phyloP scores from a whole-genome alignment of 352 stramenopile species.

The Elongisporangium senticosum region DNA sequence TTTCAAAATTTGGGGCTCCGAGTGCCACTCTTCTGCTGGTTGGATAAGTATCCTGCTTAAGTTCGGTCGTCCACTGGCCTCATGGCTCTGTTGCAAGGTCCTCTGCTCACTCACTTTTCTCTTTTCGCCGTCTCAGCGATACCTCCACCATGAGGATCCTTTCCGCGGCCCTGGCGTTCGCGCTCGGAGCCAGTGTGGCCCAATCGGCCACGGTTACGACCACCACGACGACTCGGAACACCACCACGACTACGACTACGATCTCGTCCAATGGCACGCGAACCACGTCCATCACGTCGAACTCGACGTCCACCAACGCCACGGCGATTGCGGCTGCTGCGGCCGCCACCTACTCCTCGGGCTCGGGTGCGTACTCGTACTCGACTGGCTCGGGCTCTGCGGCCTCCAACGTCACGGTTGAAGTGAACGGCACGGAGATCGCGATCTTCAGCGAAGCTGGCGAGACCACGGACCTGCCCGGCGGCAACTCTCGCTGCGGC shows the following conservation, averaged over 20 bases:
- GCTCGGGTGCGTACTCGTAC: background rate
- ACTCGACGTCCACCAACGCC: background rate
- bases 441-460: constrained; percentile 30
- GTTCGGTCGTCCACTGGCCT: background rate
- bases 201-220: constrained; percentile 8
- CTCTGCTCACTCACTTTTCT: constrained; percentile 1
- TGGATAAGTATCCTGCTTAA: background rate
- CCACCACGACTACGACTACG: background rate
- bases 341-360: background rate
- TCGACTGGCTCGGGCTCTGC: background rate
- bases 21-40: background rate
- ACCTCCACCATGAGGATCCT: constrained; percentile 5
- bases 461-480: constrained; percentile 41
- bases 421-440: constrained; percentile 13
- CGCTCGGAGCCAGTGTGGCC: constrained; percentile 1
- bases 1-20: background rate
- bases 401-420: constrained; percentile 6
- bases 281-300: background rate
- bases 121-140: background rate
- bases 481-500: constrained; percentile 42
- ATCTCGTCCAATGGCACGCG: background rate
- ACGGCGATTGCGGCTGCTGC: background rate
- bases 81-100: background rate
- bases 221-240: constrained; percentile 13
- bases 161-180: constrained; percentile 8